A percentile compares a stretch with the other conserved stretches of the same genome.
Conservation (phyloP, 2,329 filamentous ascomycete genomes). For the Aspergillus sp. region DNA sequence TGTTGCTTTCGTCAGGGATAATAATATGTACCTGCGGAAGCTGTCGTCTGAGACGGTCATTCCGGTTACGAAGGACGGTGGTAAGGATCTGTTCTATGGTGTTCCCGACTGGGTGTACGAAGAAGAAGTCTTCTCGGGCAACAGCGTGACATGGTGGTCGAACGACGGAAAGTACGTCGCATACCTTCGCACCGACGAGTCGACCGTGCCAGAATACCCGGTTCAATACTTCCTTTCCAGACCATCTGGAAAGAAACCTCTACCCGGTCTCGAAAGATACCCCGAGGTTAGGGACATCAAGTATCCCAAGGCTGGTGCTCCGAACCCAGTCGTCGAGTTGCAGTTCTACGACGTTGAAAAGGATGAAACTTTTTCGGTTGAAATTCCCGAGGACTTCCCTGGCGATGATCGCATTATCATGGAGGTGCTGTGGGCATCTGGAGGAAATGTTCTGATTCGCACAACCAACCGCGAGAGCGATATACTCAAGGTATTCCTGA, state of each 20-base stretch:
- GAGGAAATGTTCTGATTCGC: slow-evolving; percentile 72
- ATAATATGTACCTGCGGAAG: slow-evolving; percentile 80
- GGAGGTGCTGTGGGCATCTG: slow-evolving; percentile 83
- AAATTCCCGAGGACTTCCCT: slow-evolving; percentile 67
- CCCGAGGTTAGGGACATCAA: slow-evolving; percentile 90
- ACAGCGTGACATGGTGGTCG: slow-evolving; percentile 92
- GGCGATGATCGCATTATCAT: slow-evolving; percentile 85
- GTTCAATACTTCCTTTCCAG: slow-evolving; percentile 88
- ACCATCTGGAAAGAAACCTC: slow-evolving; percentile 66
- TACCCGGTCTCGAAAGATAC: slow-evolving; percentile 72
- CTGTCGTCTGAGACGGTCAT: slow-evolving; percentile 54
- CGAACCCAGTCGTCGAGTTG: slow-evolving; percentile 83
- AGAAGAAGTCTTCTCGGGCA: slow-evolving; percentile 71
- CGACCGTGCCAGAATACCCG: slow-evolving; percentile 81
- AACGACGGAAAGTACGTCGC: slow-evolving; percentile 81
- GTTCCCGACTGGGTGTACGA: slow-evolving; percentile 98
- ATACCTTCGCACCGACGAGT: slow-evolving; percentile 91
- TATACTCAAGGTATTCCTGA: slow-evolving; percentile 74
- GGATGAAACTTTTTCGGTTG: slow-evolving; percentile 70
- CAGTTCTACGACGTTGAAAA: slow-evolving; percentile 80
- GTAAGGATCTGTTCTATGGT: slow-evolving; percentile 84
- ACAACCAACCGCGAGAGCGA: slow-evolving; percentile 94
- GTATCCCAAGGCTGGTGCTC: slow-evolving; percentile 91
- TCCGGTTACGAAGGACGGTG: slow-evolving; percentile 79
- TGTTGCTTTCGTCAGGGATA: slow-evolving; percentile 80